Evolutionary conservation across 768 basidiomycete genomes (phyloP), one percentile per base, ranked within the genome.

Genomic region (Clathrus columnatus): DNA sequence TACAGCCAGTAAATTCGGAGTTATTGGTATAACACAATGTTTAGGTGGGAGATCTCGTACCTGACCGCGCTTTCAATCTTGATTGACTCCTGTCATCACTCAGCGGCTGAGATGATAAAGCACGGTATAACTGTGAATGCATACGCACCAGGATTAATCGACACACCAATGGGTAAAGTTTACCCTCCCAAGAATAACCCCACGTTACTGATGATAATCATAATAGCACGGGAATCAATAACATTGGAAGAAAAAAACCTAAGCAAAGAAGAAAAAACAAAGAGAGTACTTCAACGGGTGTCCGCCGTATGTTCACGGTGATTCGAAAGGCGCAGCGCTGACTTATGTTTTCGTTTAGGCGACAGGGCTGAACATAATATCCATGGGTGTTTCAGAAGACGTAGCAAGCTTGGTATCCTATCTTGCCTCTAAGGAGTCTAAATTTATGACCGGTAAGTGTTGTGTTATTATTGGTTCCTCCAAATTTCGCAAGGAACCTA

Each of bases 361-460:
- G 10, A 36, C 36, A 8, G n/a, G n/a, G 4, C 11, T 11, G 36
- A 36, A 8, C 2, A 14, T 36, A 8, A 8, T n/a, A n/a, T n/a
- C 36, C n/a, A 57, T 64, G 52, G 61, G 62, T 18, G 55, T 49
- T 5, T 59, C 68, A 0, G 43, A 60, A 5, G 65, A 70, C 44
- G 57, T 70, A 28, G 68, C 69, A 1, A 51, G 50, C 16, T 23
- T 70, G 4, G 69, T 70, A 1, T 67, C 68, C 8, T 70, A 65
- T 61, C 60, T 70, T 28, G 69, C 66, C 7, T 63, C 65, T 16
- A 61, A 67, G 42, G 61, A 66, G 18, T 62, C 69, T 2, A 32
- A 48, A 11, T 67, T 65, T 41, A 64, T 70, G 8, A 69, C 69
- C 0, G 69, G 69, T 60, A 42, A 62, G 56, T 36, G 24, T n/a